A percentile compares a stretch with the other conserved stretches of the same genome.
phyloP scores from a whole-genome alignment of 2,329 filamentous ascomycete species.

The Exophiala calicioides region DNA sequence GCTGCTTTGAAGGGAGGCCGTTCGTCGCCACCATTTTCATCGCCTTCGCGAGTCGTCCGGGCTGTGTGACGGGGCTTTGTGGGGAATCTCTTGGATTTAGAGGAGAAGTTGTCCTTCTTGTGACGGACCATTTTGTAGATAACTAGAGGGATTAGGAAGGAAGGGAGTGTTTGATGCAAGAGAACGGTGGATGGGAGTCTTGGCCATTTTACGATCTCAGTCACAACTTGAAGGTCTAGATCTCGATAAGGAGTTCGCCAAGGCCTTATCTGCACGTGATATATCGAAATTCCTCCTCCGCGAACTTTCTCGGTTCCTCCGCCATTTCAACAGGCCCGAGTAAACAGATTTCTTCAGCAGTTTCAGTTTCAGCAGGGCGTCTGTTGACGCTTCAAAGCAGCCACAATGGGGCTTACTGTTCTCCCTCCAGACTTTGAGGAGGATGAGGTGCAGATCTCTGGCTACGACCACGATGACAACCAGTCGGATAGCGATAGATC shows the following conservation, averaged over 20 bases:
- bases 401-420: constrained; percentile 60
- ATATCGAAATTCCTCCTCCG: neutral
- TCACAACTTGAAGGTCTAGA: neutral
- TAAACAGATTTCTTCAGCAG: too few species aligned
- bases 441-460: constrained; percentile 32
- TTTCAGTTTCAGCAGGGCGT: neutral
- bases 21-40: constrained; percentile 40
- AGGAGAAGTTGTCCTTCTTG: constrained; percentile 81
- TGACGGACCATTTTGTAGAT: constrained; percentile 75
- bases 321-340: neutral
- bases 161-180: neutral
- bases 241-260: constrained; percentile 7
- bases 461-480: constrained; percentile 35
- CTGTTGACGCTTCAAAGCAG: neutral
- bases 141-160: neutral
- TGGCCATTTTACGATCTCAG: constrained; percentile 5
- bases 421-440: constrained; percentile 52
- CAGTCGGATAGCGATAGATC: constrained; percentile 53
- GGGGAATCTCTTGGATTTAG: constrained; percentile 70
- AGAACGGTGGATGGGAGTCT: neutral
- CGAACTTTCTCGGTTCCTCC: constrained; percentile 6
- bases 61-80: constrained; percentile 60
- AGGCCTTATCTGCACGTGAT: constrained; percentile 19
- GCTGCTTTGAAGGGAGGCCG: constrained; percentile 76
- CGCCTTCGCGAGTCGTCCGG: constrained; percentile 47